phyloP scores from a whole-genome alignment of 331 rosid genomes.

The Malus hybrid region DNA sequence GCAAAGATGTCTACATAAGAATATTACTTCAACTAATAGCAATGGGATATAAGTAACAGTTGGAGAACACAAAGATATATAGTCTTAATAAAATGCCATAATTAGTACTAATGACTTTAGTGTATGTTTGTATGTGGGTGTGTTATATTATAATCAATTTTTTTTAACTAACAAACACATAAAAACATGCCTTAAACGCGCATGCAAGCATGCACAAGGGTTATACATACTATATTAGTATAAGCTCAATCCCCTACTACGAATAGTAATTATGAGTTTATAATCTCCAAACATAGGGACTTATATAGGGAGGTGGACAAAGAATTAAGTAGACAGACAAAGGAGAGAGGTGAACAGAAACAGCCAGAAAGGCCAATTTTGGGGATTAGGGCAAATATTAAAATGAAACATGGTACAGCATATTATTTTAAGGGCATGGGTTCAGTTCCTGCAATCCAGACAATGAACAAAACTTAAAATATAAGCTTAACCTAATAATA shows the following conservation, averaged over 20 bases:
- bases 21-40: neutral
- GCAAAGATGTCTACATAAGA: neutral
- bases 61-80: neutral
- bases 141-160: neutral
- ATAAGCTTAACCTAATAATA: slow-evolving; percentile 9
- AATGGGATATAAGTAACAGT: neutral
- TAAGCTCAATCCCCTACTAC: slow-evolving; percentile 43
- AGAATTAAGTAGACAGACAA: slow-evolving; percentile 4
- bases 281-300: slow-evolving; percentile 36
- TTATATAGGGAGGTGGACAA: too few relatives aligned
- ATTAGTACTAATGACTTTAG: neutral
- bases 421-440: slow-evolving; percentile 35
- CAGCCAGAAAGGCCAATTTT: slow-evolving; percentile 54
- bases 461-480: slow-evolving; percentile 15
- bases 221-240: slow-evolving; percentile 19
- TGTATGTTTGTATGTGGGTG: neutral
- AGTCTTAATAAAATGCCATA: neutral
- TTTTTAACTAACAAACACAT: slow-evolving; percentile 33
- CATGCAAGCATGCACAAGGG: slow-evolving; percentile 67
- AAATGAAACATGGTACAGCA: neutral
- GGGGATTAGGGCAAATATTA: slow-evolving; percentile 48
- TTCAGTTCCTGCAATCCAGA: slow-evolving; percentile 58
- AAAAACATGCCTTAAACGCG: slow-evolving; percentile 64
- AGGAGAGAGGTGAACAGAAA: slow-evolving; percentile 13
- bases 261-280: slow-evolving; percentile 56